Evolutionary conservation across 495 filamentous ascomycete genomes (phyloP), one percentile per base, ranked within the genome.

Genomic region (Mytilinidion resinicola): DNA sequence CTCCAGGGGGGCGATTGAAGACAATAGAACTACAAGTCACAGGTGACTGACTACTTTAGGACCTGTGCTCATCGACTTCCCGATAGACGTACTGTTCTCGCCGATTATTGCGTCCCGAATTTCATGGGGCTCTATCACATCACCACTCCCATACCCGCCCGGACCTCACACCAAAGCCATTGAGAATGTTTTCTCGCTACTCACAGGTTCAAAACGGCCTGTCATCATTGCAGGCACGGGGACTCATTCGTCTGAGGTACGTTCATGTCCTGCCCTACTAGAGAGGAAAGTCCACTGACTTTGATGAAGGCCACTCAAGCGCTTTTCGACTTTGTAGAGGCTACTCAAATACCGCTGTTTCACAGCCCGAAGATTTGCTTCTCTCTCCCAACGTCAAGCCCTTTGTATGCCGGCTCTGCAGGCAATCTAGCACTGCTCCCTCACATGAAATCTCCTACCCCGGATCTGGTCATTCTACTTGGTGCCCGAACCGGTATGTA

Each of bases 61-160:
- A 17, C 60, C 66, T 1, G 64, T 66, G 2, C 15, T 69, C 14
- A 41, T 69, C 25, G 66, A 69, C 49, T 62, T 69, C 35, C 66
- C 66, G 6, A 67, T 69, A 47, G 64, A 69, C 30, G 50, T 69
- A 15, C 46, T 67, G 0, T 69, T 69, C 46, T 57, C 63, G 9
- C 66, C 63, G 9, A 55, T 64, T 1, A 34, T 52, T 39, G 36
- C 39, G 0, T 20, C 30, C 12, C 25, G 25, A 59, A 59, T 69
- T 7, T 52, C 63, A 8, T 66, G 58, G 61, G 66, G 64, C 34
- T 38, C 51, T 4, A 48, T 66, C 17, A 61, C 63, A 19, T 52
- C 38, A 14, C 63, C 66, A 19, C 53, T 55, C 0, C 37, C 43
- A 17, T 48, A 39, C n/a, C 14, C 33, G 4, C 55, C 66, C 1